Evolutionary conservation across 2,329 filamentous ascomycete species (phyloP), one percentile per base, ranked within the genome.

Genomic region (Pestalotiopsis sp.): DNA sequence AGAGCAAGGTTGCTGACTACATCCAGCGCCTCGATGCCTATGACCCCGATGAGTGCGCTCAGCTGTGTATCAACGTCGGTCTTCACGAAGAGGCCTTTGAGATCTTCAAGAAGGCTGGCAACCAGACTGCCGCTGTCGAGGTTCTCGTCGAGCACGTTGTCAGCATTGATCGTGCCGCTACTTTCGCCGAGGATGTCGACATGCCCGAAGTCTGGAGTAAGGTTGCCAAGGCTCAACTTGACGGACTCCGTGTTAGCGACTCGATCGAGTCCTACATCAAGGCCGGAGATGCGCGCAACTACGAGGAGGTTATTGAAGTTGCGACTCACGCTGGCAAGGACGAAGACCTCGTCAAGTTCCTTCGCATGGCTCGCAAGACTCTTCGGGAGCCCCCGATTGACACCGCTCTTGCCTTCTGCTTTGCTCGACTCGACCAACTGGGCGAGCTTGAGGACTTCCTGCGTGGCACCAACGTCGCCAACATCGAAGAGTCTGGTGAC

Each of bases 211-310:
- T 99, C 31, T 99, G 96, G 96, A 98, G 95, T 85, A 95, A 93
- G 84, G 95, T 99, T 74, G 96, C 94, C 72, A 99, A 99, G 86
- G 95, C 96, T 67, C 96, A 99, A 83, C 88, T 99, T 68, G 96
- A 99, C 79, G 96, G 96, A 74, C 91, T 99, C 49, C 94, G 96
- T 70, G 91, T 99, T 38, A 90, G 91, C 65, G 96, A 99, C 82
- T 90, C 93, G 58, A 97, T 99, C 73, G 94, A 97, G 70, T 98
- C 96, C 0, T 99, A 99, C 82, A 97, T 99, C 79, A 95, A 95
- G 79, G 96, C 96, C 41, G 89, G 92, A 71, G 96, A 99, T 76
- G 92, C 97, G 41, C 92, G 91, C 74, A 99, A 99, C 85, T 97
- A 97, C 83, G 85, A 89, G 64, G 97, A 99, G 81, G 96, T 99